These are phyloP conservation scores for Barnettozyma pratensis DNA, from an alignment of 805 yeast species.

Conservation along the genomic window DNA sequence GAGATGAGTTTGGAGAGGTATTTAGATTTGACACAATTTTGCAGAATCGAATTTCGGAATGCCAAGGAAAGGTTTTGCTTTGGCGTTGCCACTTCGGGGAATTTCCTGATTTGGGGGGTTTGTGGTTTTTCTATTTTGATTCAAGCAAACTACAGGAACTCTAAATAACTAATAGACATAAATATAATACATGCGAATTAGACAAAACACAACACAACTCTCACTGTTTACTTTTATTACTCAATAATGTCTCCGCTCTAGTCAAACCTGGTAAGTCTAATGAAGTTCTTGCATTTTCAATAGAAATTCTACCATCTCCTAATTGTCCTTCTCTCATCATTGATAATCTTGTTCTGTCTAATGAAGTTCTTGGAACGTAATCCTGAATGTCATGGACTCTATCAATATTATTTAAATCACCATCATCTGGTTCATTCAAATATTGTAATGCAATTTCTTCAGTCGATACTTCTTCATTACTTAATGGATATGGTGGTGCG, in stretches of 20 bases:
- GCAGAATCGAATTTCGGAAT: no score
- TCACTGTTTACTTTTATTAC: conserved; percentile 13
- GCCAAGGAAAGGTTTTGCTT: no score
- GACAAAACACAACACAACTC: not conserved
- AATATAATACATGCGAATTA: not conserved
- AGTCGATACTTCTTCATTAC: conserved; percentile 27
- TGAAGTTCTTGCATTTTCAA: conserved; percentile 36
- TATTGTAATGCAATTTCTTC: conserved; percentile 34
- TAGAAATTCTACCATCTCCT: conserved; percentile 32
- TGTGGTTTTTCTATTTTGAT: no score
- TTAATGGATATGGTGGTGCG: conserved; percentile 19
- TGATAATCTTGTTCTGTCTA: conserved; percentile 32
- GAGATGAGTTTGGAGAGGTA: no score
- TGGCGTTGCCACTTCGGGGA: no score
- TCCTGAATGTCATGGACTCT: conserved; percentile 1
- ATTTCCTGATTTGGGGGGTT: no score
- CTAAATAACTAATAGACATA: not conserved
- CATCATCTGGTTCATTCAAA: not conserved
- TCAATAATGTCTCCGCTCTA: conserved; percentile 30
- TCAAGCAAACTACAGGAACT: not conserved
- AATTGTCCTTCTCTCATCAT: conserved; percentile 33
- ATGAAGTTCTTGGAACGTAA: conserved; percentile 29
- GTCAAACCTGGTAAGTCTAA: conserved; percentile 38
- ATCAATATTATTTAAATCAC: conserved; percentile 1
- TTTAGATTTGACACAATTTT: no score